phyloP scores from a whole-genome alignment of 176 grass and related monocot species.

The barley (Hordeum vulgare) region MorexV3_pseudomolecules_assembly NC_058520.1:440833958-440834457 shows the following conservation, averaged over 20 bases:
- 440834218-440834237: neutral
- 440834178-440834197: neutral
- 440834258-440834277: neutral
- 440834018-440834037: neutral
- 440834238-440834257: neutral
- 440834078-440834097: neutral
- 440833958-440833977: too few relatives aligned
- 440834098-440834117: neutral
- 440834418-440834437: constrained; percentile 7
- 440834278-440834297: neutral
- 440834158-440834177: neutral
- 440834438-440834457: neutral
- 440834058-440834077: neutral
- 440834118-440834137: neutral
- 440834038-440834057: neutral
- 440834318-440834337: neutral
- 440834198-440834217: neutral
- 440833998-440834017: too few relatives aligned
- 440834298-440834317: neutral
- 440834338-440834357: neutral
- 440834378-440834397: constrained; percentile 21
- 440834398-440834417: constrained; percentile 27
- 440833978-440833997: neutral
- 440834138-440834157: neutral
- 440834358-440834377: constrained; percentile 25